Conservation (phyloP, 495 filamentous ascomycete species). For the Xeromyces bisporus region DNA sequence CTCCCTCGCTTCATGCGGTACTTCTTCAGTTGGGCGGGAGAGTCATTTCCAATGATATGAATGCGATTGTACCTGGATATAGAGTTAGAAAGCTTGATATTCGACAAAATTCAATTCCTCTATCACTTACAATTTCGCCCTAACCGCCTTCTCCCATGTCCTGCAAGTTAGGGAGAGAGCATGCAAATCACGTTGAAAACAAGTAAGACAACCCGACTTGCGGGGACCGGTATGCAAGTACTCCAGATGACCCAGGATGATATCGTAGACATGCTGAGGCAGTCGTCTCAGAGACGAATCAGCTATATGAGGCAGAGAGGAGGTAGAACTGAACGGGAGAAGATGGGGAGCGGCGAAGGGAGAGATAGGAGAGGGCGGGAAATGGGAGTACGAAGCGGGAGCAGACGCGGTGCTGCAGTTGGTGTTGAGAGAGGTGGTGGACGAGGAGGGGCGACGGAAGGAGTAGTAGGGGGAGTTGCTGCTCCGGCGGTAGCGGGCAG, state of each 20-base stretch:
- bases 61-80: slow-evolving; percentile 47
- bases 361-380: slow-evolving; percentile 19
- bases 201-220: slow-evolving; percentile 46
- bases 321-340: slow-evolving; percentile 22
- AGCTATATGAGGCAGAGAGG: slow-evolving; percentile 17
- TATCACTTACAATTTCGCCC: slow-evolving; percentile 41
- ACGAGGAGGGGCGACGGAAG: slow-evolving; percentile 28
- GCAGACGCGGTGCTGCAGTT: slow-evolving; percentile 24
- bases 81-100: slow-evolving; percentile 4
- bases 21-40: slow-evolving; percentile 42
- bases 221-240: slow-evolving; percentile 27
- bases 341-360: too few relatives aligned
- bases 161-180: slow-evolving; percentile 48
- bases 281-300: slow-evolving; percentile 32
- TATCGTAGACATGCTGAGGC: slow-evolving; percentile 40
- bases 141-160: slow-evolving; percentile 50
- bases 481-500: slow-evolving; percentile 17
- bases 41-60: slow-evolving; percentile 52
- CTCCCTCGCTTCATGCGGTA: slow-evolving; percentile 49
- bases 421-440: slow-evolving; percentile 26
- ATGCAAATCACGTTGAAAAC: slow-evolving; percentile 61
- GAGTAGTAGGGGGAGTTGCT: too few relatives aligned
- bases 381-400: slow-evolving; percentile 25
- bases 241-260: slow-evolving; percentile 35
- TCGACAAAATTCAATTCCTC: slow-evolving; percentile 1